A percentile compares a stretch with the other conserved stretches of the same genome.
phyloP scores from a whole-genome alignment of 108 stramenopile species.

The Parmales sp. region DNA sequence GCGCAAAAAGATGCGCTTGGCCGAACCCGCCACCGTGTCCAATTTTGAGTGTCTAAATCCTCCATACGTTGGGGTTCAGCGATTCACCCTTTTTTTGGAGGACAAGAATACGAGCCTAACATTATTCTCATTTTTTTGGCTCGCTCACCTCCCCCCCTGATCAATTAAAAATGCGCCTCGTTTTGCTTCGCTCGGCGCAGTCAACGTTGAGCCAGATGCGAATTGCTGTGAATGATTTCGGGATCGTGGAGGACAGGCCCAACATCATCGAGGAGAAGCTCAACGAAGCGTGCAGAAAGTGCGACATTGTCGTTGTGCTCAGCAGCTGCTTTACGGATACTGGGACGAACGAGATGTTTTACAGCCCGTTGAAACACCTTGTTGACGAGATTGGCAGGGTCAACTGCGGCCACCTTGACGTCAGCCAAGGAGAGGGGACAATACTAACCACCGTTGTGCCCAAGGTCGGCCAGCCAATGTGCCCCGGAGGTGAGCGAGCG shows the following conservation, averaged over 20 bases:
- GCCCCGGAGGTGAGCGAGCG: no score
- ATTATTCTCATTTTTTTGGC: no score
- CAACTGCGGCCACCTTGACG: background rate
- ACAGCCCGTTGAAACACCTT: background rate
- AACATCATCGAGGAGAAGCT: background rate
- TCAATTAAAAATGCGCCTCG: no score
- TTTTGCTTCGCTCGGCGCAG: no score
- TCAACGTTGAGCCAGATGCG: background rate
- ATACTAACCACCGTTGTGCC: background rate
- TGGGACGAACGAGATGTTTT: background rate
- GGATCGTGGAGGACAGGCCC: background rate
- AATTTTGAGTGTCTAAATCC: no score
- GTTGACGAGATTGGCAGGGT: constrained; percentile 1
- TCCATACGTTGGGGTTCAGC: no score
- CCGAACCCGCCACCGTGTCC: no score
- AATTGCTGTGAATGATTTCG: background rate
- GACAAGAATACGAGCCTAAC: no score
- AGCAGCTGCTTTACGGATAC: background rate
- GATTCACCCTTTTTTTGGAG: no score
- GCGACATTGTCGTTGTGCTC: background rate
- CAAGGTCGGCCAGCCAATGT: no score
- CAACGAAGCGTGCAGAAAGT: background rate
- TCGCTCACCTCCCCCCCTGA: no score
- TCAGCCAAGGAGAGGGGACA: background rate
- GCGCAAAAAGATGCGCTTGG: no score